Conservation (phyloP, 257 asterid species). For the Nicotiana noctiflora region DNA sequence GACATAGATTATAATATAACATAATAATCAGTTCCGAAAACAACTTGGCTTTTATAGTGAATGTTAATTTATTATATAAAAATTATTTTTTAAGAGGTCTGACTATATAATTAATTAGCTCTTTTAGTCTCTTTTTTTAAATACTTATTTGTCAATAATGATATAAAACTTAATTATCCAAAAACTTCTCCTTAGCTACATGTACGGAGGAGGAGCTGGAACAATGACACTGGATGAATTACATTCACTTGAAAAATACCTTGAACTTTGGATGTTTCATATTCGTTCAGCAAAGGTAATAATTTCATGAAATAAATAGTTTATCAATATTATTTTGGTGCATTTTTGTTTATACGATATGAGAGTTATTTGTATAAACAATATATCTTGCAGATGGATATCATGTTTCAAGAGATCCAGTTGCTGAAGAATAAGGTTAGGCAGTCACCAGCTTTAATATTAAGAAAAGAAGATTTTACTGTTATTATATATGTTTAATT, state of each 20-base stretch:
- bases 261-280: constrained; percentile 65
- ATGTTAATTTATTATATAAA: too few species aligned
- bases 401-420: constrained; percentile 81
- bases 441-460: neutral
- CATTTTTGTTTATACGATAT: neutral
- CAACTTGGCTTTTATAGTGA: too few species aligned
- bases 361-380: neutral
- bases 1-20: too few species aligned
- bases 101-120: neutral
- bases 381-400: constrained; percentile 53
- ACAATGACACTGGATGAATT: constrained; percentile 61
- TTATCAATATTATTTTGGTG: neutral
- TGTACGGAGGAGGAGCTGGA: constrained; percentile 71
- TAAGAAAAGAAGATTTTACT: neutral
- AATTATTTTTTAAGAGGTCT: too few species aligned
- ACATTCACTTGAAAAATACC: constrained; percentile 64
- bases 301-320: neutral
- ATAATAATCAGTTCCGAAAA: too few species aligned
- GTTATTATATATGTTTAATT: neutral
- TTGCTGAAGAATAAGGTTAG: constrained; percentile 70
- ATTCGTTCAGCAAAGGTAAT: constrained; percentile 82
- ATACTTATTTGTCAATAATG: neutral
- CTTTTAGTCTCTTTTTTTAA: neutral
- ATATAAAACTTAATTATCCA: neutral
- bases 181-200: constrained; percentile 32